Evolutionary conservation across 2,329 filamentous ascomycete species (phyloP), one percentile per base, ranked within the genome.

Genomic region (Ceratocystis smalleyi): DNA sequence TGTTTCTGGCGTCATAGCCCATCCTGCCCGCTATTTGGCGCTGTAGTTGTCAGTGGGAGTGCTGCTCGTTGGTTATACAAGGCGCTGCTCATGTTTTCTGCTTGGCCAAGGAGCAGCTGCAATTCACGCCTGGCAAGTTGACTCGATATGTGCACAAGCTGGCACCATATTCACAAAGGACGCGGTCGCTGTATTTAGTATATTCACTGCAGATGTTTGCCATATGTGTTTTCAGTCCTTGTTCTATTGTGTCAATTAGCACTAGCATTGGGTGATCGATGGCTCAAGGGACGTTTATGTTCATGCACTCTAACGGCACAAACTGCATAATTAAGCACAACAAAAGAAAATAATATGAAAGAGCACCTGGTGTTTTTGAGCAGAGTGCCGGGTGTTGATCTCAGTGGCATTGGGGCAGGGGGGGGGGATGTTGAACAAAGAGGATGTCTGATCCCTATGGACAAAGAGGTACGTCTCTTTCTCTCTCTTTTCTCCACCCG

Each of bases 201-300:
- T 12, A 35, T 35, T 10, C 35, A 15, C 10, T 3, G 35, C 35
- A 40, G 35, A 12, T 40, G 10, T 15, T 12, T 3, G 4, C 35
- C 35, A 40, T 3, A 15, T 40, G 12, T 40, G 35, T 12, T 10
- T 12, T 12, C 3, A 40, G 5, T 17, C 22, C n/a, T 10, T 22
- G n/a, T n/a, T 55, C 17, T 19, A 45, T 63, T 63, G 30, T 63
- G 45, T 47, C 61, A 63, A 17, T 22, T 15, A 43, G 61, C 61
- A 43, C 24, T 27, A 54, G 47, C 61, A 55, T 63, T 63, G 49
- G 47, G 61, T 63, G 27, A 63, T 63, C 10, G 19, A 63, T 63
- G 45, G 49, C 32, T 43, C 27, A 49, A 49, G n/a, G 54, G 22
- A 57, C 6, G 22, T 8, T 47, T n/a, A n/a, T n/a, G n/a, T n/a